A percentile compares a stretch with the other conserved stretches of the same genome.
These are phyloP conservation scores for Macrolepiota dolichaula DNA, from an alignment of 768 basidiomycete species.

Conservation along the genomic window DNA sequence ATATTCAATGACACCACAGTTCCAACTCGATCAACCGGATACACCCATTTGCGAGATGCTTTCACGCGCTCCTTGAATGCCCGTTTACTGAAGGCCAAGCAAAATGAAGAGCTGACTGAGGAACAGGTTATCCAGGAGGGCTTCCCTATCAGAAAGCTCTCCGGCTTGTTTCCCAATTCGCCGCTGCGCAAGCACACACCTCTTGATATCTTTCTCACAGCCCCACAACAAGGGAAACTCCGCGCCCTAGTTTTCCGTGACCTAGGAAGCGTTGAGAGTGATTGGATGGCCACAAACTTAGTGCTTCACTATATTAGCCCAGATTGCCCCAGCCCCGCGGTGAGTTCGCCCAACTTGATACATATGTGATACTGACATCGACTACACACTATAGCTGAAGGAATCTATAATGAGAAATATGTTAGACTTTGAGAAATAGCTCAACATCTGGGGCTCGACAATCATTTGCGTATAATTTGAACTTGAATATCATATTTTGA, in stretches of 20 bases:
- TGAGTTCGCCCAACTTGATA: slow-evolving; percentile 31
- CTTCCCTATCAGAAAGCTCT: slow-evolving; percentile 67
- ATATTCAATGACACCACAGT: slow-evolving; percentile 36
- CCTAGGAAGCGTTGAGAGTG: slow-evolving; percentile 65
- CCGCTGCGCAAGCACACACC: slow-evolving; percentile 63
- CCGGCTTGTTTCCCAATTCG: slow-evolving; percentile 72
- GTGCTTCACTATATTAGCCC: slow-evolving; percentile 74
- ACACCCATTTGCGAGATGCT: slow-evolving; percentile 78
- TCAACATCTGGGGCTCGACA: not conserved
- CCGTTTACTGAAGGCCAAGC: slow-evolving; percentile 50
- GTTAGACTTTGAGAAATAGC: slow-evolving; percentile 26
- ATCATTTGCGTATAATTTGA: slow-evolving; percentile 4
- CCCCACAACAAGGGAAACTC: slow-evolving; percentile 48
- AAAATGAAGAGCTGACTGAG: slow-evolving; percentile 50
- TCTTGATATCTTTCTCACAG: slow-evolving; percentile 65
- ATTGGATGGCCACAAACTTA: slow-evolving; percentile 75
- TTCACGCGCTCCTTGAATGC: slow-evolving; percentile 72
- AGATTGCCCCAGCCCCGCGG: slow-evolving; percentile 66
- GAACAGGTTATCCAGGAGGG: slow-evolving; percentile 56
- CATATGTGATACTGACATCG: not conserved
- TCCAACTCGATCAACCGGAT: slow-evolving; percentile 77
- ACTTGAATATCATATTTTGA: not conserved
- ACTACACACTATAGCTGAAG: slow-evolving; percentile 39
- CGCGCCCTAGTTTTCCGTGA: slow-evolving; percentile 66
- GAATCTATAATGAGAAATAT: slow-evolving; percentile 42